phyloP scores from a whole-genome alignment of 1,284 basidiomycete species.

The Coriolopsis trogii region DNA sequence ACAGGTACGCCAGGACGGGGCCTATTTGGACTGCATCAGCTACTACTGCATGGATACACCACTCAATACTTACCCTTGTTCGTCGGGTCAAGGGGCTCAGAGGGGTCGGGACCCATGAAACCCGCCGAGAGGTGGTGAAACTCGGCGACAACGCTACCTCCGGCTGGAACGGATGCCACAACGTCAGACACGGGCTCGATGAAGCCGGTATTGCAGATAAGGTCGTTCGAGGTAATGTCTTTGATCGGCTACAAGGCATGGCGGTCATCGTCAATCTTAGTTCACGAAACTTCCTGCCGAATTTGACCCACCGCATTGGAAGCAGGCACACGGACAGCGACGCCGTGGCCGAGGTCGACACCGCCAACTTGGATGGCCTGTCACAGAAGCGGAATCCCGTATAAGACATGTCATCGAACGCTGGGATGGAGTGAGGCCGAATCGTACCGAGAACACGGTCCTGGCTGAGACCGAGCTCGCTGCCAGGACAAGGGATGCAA shows the following conservation, averaged over 20 bases:
- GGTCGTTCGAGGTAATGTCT: slow-evolving; percentile 55
- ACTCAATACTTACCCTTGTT: slow-evolving; percentile 41
- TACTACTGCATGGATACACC: not conserved
- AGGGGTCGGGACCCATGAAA: slow-evolving; percentile 44
- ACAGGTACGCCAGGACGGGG: slow-evolving; percentile 58
- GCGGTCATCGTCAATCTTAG: not conserved
- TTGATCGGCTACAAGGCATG: slow-evolving; percentile 47
- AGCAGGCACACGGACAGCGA: slow-evolving; percentile 42
- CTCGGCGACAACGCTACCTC: slow-evolving; percentile 51
- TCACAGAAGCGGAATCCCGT: not conserved
- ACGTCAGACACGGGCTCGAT: slow-evolving; percentile 54
- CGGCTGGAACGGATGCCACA: slow-evolving; percentile 56
- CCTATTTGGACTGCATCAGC: slow-evolving; percentile 29
- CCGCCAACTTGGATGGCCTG: slow-evolving; percentile 40
- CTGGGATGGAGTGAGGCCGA: not conserved
- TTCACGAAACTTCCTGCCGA: not conserved
- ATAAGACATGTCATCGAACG: not conserved
- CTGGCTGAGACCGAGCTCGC: slow-evolving; percentile 34
- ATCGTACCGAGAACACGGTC: slow-evolving; percentile 43
- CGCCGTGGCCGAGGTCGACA: slow-evolving; percentile 40
- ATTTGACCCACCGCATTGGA: slow-evolving; percentile 40
- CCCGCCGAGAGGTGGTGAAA: slow-evolving; percentile 55
- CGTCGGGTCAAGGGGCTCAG: slow-evolving; percentile 54
- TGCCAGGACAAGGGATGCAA: slow-evolving; percentile 33
- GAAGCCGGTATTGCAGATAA: slow-evolving; percentile 64